phyloP scores from a whole-genome alignment of 2,329 filamentous ascomycete genomes.

The Penicillium brasilianum region DNA sequence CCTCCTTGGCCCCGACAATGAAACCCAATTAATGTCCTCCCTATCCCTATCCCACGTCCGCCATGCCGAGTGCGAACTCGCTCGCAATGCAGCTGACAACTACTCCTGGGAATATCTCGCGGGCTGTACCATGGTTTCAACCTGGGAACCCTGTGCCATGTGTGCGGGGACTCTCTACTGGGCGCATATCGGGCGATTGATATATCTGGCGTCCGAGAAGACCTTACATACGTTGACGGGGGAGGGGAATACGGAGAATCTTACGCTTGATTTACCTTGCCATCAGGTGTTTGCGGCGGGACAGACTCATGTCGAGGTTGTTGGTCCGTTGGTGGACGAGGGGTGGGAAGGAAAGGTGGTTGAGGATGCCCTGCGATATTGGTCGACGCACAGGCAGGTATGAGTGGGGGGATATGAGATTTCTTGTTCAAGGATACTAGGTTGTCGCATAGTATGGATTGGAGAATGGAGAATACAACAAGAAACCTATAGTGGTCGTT shows the following conservation, averaged over 20 bases:
- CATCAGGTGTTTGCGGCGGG: slow-evolving; percentile 54
- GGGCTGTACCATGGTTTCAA: slow-evolving; percentile 57
- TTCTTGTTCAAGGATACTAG: neutral
- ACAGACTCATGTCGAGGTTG: slow-evolving; percentile 57
- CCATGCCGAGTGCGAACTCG: slow-evolving; percentile 58
- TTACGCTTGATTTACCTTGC: slow-evolving; percentile 58
- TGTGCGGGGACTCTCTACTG: slow-evolving; percentile 56
- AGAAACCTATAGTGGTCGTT: too few species aligned
- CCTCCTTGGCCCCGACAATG: slow-evolving; percentile 57
- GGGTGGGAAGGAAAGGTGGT: slow-evolving; percentile 53
- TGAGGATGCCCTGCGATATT: slow-evolving; percentile 54
- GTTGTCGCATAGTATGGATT: neutral
- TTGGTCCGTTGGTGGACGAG: slow-evolving; percentile 49
- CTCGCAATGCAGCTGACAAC: slow-evolving; percentile 55
- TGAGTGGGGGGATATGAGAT: neutral
- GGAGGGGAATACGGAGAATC: slow-evolving; percentile 56
- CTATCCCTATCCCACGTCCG: slow-evolving; percentile 59
- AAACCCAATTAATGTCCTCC: slow-evolving; percentile 55
- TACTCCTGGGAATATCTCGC: slow-evolving; percentile 56
- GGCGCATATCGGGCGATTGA: slow-evolving; percentile 59
- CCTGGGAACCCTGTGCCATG: slow-evolving; percentile 63
- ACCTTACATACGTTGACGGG: slow-evolving; percentile 54
- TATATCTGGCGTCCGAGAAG: slow-evolving; percentile 58
- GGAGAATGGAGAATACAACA: too few species aligned
- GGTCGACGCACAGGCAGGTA: slow-evolving; percentile 31